Conservation (phyloP, 2,329 filamentous ascomycete species). For the Coniochaeta prunicola region DNA sequence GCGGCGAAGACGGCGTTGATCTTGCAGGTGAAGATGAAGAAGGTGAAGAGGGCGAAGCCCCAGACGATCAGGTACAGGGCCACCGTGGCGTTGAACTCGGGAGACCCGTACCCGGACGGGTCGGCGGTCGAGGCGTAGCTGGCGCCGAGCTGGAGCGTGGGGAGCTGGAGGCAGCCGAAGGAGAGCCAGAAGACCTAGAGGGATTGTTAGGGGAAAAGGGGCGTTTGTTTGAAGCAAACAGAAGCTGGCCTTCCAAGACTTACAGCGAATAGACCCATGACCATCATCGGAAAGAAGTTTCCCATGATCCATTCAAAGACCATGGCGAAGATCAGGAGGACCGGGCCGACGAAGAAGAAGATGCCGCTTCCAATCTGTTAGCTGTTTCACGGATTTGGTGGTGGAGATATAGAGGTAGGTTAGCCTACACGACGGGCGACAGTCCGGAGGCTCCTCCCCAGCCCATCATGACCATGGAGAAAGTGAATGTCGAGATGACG, state of each 20-base stretch:
- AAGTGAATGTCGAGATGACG: slow-evolving; percentile 28
- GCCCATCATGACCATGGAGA: slow-evolving; percentile 27
- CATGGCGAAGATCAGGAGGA: slow-evolving; percentile 36
- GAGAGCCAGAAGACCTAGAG: slow-evolving; percentile 34
- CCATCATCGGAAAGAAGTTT: slow-evolving; percentile 45
- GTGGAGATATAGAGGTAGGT: not conserved
- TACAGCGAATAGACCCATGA: slow-evolving; percentile 39
- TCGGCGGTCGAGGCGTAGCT: slow-evolving; percentile 34
- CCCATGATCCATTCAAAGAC: slow-evolving; percentile 47
- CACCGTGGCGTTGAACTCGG: slow-evolving; percentile 40
- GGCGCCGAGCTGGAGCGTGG: slow-evolving; percentile 35
- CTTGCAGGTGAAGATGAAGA: slow-evolving; percentile 41
- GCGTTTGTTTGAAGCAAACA: not conserved
- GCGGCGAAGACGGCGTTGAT: slow-evolving; percentile 41
- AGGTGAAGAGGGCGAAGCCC: slow-evolving; percentile 44
- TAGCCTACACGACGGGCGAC: slow-evolving; percentile 24
- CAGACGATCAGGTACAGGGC: slow-evolving; percentile 43
- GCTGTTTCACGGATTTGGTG: not conserved
- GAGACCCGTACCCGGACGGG: slow-evolving; percentile 31
- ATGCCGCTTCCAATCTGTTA: slow-evolving; percentile 19
- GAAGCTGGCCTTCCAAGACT: not conserved
- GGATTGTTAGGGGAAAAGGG: not conserved
- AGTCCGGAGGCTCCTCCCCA: slow-evolving; percentile 26
- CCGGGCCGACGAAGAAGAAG: slow-evolving; percentile 34
- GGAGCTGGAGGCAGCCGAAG: slow-evolving; percentile 42